A percentile compares a stretch with the other conserved stretches of the same genome.
phyloP scores from a whole-genome alignment of 1,284 basidiomycete genomes.

The Paramarasmius palmivorus region DNA sequence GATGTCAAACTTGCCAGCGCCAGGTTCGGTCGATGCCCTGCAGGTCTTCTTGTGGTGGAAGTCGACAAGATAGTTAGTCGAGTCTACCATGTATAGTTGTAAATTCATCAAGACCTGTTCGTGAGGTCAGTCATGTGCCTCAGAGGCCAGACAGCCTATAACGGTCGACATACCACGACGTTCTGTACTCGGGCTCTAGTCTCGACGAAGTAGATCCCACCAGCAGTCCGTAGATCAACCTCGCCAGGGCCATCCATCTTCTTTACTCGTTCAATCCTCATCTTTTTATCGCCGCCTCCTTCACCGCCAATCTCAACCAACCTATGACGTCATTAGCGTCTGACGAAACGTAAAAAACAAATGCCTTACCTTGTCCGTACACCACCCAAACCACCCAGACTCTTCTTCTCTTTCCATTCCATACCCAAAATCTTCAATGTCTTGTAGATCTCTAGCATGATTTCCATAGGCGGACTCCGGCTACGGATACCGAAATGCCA shows the following conservation, averaged over 20 bases:
- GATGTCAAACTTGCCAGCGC: conserved; percentile 68
- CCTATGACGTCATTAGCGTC: background rate
- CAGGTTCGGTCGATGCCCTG: conserved; percentile 59
- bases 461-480: conserved; percentile 96
- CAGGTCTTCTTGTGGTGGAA: conserved; percentile 97
- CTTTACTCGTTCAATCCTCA: conserved; percentile 56
- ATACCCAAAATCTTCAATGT: conserved; percentile 92
- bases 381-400: conserved; percentile 51
- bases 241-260: conserved; percentile 64
- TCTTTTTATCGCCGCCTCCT: conserved; percentile 33
- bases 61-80: conserved; percentile 95
- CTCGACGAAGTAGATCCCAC: conserved; percentile 91
- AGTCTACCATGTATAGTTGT: conserved; percentile 94
- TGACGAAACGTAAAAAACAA: no score
- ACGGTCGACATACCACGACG: conserved; percentile 71
- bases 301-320: conserved; percentile 15
- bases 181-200: conserved; percentile 88
- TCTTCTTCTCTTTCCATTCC: conserved; percentile 92
- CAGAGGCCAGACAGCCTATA: conserved; percentile 7
- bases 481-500: conserved; percentile 99
- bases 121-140: conserved; percentile 9
- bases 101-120: conserved; percentile 91
- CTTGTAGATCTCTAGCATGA: conserved; percentile 98
- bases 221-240: conserved; percentile 16
- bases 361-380: conserved; percentile 18